Base-by-base conservation (phyloP, 1,139 yeast species). In the Saccharomycopsis hybrid region DNA sequence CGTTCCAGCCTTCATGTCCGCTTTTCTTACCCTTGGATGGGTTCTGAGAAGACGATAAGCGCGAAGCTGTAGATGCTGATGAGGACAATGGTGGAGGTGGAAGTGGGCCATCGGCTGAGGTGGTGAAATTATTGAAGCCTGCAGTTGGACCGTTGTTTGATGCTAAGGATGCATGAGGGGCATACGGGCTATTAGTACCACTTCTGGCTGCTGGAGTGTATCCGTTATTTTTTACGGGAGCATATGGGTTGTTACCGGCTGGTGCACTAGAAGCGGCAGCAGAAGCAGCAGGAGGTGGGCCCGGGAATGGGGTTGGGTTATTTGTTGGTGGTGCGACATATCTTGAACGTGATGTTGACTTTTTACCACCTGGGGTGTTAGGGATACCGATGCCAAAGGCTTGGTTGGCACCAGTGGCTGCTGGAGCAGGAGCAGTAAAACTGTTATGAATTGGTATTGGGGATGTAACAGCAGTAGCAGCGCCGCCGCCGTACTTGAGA, bases 1-100 rank as follows among this genome's bases (percentile, higher is more conserved):
- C 97, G 62, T 90, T 90, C 97, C 97, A 90, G 3, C 97, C 97
- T 46, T 85, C 92, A 44, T 82, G 82, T 44, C 84, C 84, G 60
- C 74, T 77, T 59, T 73, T 77, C 45, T 72, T 68, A 8, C 70
- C 60, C 49, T 63, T 65, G 37, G 75, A 64, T 39, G 77, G 73
- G 3, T 52, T 52, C 39, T 49, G 54, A 9, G 46, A 28, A 28
- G 52, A 40, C 9, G 52, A 48, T n/a, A 63, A 60, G 5, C 43
- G 27, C 8, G 52, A 30, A 3, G 47, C 37, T 18, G 39, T 30
- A 33, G 41, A 36, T 24, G 36, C 32, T 7, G 27, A 31, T 18
- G 45, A 38, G 24, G 29, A n/a, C 27, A 38, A 24, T 36, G 47
- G 43, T 18, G 44, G 46, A 3, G 51, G 18, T 18, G 39, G 48